Evolutionary conservation across 2,329 filamentous ascomycete genomes (phyloP).

Genomic region (Ophiostoma sp.): DNA sequence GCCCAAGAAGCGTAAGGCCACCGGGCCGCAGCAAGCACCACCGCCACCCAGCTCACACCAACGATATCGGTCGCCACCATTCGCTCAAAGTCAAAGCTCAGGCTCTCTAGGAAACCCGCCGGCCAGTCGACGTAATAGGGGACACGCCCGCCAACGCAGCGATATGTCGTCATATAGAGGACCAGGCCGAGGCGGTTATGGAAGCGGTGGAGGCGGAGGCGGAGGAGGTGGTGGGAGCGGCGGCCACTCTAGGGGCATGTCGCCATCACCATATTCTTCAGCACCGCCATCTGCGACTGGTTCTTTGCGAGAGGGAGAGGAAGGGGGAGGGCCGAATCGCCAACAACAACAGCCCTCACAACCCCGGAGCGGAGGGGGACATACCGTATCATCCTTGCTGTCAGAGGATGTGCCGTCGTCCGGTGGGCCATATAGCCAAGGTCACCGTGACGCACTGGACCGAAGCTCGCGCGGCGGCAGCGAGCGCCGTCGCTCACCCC

Average conservation of each 20-base stretch:
- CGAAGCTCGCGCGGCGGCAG: constrained; percentile 30
- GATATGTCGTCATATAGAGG: constrained; percentile 57
- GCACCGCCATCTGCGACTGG: constrained; percentile 37
- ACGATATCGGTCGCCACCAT: constrained; percentile 55
- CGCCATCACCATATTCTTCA: constrained; percentile 37
- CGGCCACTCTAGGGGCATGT: constrained; percentile 37
- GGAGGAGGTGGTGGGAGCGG: neutral
- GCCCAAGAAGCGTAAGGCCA: constrained; percentile 82
- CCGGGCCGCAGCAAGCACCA: constrained; percentile 52
- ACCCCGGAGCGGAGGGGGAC: constrained; percentile 39
- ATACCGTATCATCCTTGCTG: constrained; percentile 48
- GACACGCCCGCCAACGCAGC: constrained; percentile 65
- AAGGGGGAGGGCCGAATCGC: constrained; percentile 33
- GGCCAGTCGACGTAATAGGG: constrained; percentile 52
- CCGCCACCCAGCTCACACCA: constrained; percentile 49
- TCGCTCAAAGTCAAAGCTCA: constrained; percentile 46
- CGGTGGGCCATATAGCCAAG: constrained; percentile 31
- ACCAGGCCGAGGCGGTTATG: constrained; percentile 30
- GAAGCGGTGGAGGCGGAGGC: constrained; percentile 18
- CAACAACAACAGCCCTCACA: constrained; percentile 28
- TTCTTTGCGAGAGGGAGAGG: constrained; percentile 39
- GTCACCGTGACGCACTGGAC: constrained; percentile 28
- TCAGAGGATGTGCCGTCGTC: constrained; percentile 42
- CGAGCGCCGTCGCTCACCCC: constrained; percentile 38
- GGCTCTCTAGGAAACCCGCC: constrained; percentile 55